phyloP scores from a whole-genome alignment of 306 rosid species.

The Potentilla sterilis region DNA sequence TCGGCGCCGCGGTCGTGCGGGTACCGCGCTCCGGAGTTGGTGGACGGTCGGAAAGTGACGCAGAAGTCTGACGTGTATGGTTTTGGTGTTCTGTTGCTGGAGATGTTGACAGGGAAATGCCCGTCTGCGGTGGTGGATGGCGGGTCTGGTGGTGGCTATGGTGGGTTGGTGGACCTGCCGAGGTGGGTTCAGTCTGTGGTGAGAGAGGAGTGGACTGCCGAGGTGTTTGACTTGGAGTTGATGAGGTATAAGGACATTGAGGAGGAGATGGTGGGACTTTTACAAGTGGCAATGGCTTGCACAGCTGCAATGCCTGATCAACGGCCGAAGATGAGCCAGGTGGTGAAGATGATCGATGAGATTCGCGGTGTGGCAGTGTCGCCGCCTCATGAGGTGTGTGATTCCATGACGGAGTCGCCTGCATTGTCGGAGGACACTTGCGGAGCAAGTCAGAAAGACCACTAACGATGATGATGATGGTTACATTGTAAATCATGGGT shows the following conservation, averaged over 20 bases:
- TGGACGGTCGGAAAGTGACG: conserved; percentile 54
- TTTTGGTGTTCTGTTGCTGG: conserved; percentile 75
- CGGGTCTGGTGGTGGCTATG: conserved; percentile 45
- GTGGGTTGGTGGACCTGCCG: conserved; percentile 56
- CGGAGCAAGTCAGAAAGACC: conserved; percentile 36
- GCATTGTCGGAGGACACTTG: conserved; percentile 59
- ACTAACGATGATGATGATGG: background rate
- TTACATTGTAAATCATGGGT: conserved; percentile 34
- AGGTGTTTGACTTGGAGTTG: conserved; percentile 88
- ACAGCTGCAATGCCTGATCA: conserved; percentile 52
- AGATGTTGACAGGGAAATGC: conserved; percentile 80
- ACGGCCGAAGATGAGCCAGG: conserved; percentile 83
- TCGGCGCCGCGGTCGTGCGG: conserved; percentile 49
- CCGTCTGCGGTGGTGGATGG: conserved; percentile 53
- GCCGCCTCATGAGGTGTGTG: conserved; percentile 47
- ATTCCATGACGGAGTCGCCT: conserved; percentile 54
- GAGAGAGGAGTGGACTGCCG: conserved; percentile 93
- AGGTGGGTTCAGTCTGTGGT: conserved; percentile 92
- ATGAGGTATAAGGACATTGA: conserved; percentile 87
- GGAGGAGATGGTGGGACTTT: conserved; percentile 88
- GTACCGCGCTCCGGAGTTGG: conserved; percentile 72
- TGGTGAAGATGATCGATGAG: conserved; percentile 75
- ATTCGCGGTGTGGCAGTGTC: conserved; percentile 57
- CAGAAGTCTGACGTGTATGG: conserved; percentile 73
- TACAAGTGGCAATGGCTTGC: conserved; percentile 68